Evolutionary conservation across 306 rosid species (phyloP).

Genomic region (Ceratonia siliqua): DNA sequence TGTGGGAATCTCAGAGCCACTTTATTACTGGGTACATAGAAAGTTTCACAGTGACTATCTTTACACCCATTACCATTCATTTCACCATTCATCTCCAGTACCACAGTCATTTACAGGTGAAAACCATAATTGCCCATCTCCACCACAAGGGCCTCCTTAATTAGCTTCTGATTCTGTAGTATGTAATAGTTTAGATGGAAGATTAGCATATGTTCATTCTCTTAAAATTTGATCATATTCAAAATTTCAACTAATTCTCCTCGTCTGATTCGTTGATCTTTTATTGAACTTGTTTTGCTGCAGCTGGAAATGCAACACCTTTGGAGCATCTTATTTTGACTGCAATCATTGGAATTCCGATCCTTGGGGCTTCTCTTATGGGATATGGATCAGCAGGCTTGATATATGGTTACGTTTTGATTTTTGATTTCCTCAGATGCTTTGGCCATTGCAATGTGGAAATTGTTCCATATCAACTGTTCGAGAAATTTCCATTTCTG

Average conservation of each 20-base stretch:
- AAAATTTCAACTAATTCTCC: no score
- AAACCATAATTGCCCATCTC: not conserved
- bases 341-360: constrained; percentile 60
- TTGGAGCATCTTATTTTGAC: constrained; percentile 65
- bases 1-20: constrained; percentile 79
- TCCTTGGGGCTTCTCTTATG: constrained; percentile 53
- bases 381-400: constrained; percentile 71
- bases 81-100: constrained; percentile 80
- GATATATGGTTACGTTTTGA: constrained; percentile 51
- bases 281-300: not conserved
- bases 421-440: constrained; percentile 76
- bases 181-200: not conserved
- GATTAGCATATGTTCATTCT: not conserved
- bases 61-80: constrained; percentile 68
- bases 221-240: not conserved
- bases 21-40: constrained; percentile 71
- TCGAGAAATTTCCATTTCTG: constrained; percentile 51
- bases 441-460: constrained; percentile 84
- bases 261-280: no score
- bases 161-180: not conserved
- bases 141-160: no score
- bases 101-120: constrained; percentile 72
- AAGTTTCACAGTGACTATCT: constrained; percentile 51
- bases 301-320: constrained; percentile 68
- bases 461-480: constrained; percentile 55